Evolutionary conservation across 140 eudicot genomes (phyloP), one percentile per base, ranked within the genome.

Genomic region (Stevia rebaudiana): DNA sequence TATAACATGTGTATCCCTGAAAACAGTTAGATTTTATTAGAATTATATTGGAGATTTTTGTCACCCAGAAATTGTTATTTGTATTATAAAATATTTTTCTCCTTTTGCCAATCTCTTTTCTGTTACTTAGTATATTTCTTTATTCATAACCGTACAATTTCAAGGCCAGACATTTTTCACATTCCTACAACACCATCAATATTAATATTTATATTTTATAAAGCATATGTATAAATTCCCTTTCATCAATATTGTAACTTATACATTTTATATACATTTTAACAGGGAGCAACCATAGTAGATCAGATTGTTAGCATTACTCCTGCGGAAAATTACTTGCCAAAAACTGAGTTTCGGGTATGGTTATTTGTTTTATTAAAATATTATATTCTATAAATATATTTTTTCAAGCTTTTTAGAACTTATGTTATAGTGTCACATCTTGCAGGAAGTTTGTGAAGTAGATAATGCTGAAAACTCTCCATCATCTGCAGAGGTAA

Each of bases 231-330:
- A 17, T 18, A 40, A 55, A 28, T 73, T 53, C 18, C 25, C 24
- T 28, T 7, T 57, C 44, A 55, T 17, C 28, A 55, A 43, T 23
- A 40, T 25, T 25, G 41, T 6, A 55, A 44, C 8, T 43, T 43
- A 31, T 24, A 62, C 16, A 6, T 19, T 53, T 51, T 9, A 11
- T 51, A 18, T 71, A 30, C 6, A 11, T 23, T 39, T 62, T 80
- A 77, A 30, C 85, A 89, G 95, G 97, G 97, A 66, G 97, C 95
- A 63, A 83, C 94, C 40, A 81, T 89, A 35, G 97, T 89, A 52
- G 95, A 89, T 69, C 97, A 87, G 78, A 85, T 83, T 67, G 95
- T 89, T 25, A 83, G 75, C 74, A 86, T 89, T 48, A 61, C 76
- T 46, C 79, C 79, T 48, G 91, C 83, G 17, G 94, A 83, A 72